phyloP scores from a whole-genome alignment of 2,329 filamentous ascomycete genomes.

The Fusarium verticillioides region DNA sequence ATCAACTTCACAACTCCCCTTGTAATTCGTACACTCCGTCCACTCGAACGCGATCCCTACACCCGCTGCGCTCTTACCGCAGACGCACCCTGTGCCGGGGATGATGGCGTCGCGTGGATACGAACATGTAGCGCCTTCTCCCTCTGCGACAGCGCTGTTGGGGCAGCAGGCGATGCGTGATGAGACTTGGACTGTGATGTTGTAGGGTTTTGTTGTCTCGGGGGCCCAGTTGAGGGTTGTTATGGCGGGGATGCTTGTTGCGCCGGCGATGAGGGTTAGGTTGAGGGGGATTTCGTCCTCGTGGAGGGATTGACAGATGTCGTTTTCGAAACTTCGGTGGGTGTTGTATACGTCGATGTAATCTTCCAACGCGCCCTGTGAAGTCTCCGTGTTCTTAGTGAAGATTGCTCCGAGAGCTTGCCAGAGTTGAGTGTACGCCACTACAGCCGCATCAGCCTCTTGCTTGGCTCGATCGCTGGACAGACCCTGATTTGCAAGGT shows the following conservation, averaged over 20 bases:
- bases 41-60: slow-evolving; percentile 48
- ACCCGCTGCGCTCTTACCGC: slow-evolving; percentile 46
- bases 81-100: slow-evolving; percentile 48
- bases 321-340: slow-evolving; percentile 45
- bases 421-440: slow-evolving; percentile 47
- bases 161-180: slow-evolving; percentile 49
- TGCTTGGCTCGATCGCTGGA: slow-evolving; percentile 17
- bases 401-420: slow-evolving; percentile 48
- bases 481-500: slow-evolving; percentile 43
- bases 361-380: slow-evolving; percentile 43
- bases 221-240: slow-evolving; percentile 48
- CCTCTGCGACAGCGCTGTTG: slow-evolving; percentile 39
- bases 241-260: slow-evolving; percentile 43
- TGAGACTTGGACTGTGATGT: slow-evolving; percentile 51
- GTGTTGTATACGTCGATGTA: slow-evolving; percentile 49
- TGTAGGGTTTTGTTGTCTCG: slow-evolving; percentile 38
- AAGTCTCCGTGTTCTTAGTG: slow-evolving; percentile 33
- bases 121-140: slow-evolving; percentile 36
- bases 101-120: slow-evolving; percentile 50
- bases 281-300: slow-evolving; percentile 46
- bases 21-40: slow-evolving; percentile 50
- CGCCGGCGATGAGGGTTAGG: slow-evolving; percentile 49
- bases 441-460: slow-evolving; percentile 44
- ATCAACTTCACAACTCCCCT: slow-evolving; percentile 44
- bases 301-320: slow-evolving; percentile 51